Evolutionary conservation across 805 yeast species (phyloP), one percentile per base, ranked within the genome.

Genomic region (Grigorovia yakushimaensis): DNA sequence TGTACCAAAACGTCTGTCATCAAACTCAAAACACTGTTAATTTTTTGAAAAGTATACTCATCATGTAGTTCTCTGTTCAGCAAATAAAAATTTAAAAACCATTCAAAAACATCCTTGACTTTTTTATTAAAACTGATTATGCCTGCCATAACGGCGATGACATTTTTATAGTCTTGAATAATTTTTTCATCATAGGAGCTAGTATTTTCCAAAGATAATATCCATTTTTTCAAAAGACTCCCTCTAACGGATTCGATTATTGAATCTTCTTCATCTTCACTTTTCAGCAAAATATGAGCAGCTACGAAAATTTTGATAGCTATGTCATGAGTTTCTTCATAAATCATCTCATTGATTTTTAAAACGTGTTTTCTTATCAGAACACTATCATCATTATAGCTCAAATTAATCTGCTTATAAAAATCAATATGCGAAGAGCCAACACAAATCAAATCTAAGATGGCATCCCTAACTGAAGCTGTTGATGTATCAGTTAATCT

Each of bases 381-480:
- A 15, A 79, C 56, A 47, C 91, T 84, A 6, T 73, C 74, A 55
- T 87, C 93, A 47, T 64, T 67, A 33, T 68, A 69, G 49, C 64
- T 57, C 8, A 57, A 44, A 59, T 53, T 79, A 59, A 84, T 64
- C 17, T 75, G 65, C 8, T 59, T 64, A 56, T 77, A 77, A 51
- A 76, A 81, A 23, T 72, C 73, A 7, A 57, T n/a, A 21, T 54
- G 53, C 1, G 62, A 53, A 7, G 60, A 52, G 2, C 71, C 70
- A 19, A 76, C 67, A 2, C 65, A 55, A 22, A 88, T 63, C 38
- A 88, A 69, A 40, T 85, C 93, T 24, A 88, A 66, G 2, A 82
- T 82, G 0, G 94, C 86, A 55, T 83, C 88, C 49, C 88, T 73
- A 0, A 87, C 91, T 38, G 81, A 73, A 0, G 94, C 79, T 0